These are phyloP conservation scores for Pseudogymnoascus sp. DNA, from an alignment of 2,329 filamentous ascomycete species.

Conservation along the genomic window DNA sequence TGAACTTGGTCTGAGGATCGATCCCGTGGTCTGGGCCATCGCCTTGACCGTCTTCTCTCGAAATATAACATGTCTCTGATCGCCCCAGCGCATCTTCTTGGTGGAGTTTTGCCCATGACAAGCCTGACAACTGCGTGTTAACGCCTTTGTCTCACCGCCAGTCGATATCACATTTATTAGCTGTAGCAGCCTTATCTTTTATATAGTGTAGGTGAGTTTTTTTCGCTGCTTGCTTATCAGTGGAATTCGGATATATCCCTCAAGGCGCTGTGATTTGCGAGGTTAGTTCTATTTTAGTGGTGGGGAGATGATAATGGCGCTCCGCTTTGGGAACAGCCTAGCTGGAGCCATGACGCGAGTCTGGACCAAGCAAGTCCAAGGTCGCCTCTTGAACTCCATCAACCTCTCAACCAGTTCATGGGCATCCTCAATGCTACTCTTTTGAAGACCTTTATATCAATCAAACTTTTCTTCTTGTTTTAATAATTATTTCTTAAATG, in stretches of 20 bases:
- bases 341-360: conserved; percentile 6
- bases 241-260: neutral
- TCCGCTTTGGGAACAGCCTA: conserved; percentile 5
- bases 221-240: neutral
- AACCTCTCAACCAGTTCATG: neutral
- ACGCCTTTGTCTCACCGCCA: neutral
- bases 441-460: neutral
- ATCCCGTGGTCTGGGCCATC: conserved; percentile 1
- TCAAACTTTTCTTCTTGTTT: neutral
- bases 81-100: neutral
- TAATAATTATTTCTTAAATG: neutral
- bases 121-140: neutral
- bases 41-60: neutral
- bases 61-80: neutral
- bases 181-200: conserved; percentile 2
- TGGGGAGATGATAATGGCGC: neutral
- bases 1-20: neutral
- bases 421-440: neutral
- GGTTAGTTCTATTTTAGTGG: conserved; percentile 3
- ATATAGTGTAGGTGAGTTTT: neutral
- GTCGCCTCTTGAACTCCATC: conserved; percentile 1
- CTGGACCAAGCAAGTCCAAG: conserved; percentile 3
- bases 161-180: neutral
- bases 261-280: neutral
- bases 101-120: neutral